Base-by-base conservation (phyloP, 495 filamentous ascomycete species). In the Astrothelium subdiscretum region DNA sequence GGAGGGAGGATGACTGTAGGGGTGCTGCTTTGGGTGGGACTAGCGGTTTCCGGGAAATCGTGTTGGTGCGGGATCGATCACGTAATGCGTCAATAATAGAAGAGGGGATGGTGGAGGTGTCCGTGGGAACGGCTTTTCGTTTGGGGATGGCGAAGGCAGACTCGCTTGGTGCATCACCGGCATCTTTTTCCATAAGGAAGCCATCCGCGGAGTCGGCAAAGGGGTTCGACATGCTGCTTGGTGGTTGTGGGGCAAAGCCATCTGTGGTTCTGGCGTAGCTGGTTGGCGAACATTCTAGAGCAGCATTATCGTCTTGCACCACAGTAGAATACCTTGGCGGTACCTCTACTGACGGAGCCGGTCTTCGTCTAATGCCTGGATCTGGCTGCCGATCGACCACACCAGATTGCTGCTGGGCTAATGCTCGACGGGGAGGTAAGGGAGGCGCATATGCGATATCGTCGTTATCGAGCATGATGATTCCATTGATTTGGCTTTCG, bases 121-220 rank as follows among this genome's bases (percentile, higher is more conserved):
- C 73, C 60, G 59, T 62, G 32, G 72, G 72, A 63, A 76, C 62
- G 64, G 72, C 68, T 66, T 74, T 74, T 52, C 73, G 68, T 64
- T 76, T 76, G 2, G 73, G 72, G 35, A 74, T 59, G 57, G 69
- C 51, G 22, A 73, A 64, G 59, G 65, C 61, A 61, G 57, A 40
- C 31, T 54, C 51, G 5, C 59, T 18, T 38, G 22, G 29, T 1
- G 35, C 0, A 2, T 57, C 35, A 24, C 61, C 61, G 27, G 42
- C 43, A 24, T 61, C 60, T 57, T 66, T 64, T 57, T 68, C 59
- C 58, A 62, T 65, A 63, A 66, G 68, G 66, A 61, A 66, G 59
- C 60, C 57, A 62, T 64, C 67, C 59, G 59, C 65, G 65, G 66
- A 64, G 35, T 66, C 66, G 22, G 40, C 44, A 31, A n/a, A 63